Evolutionary conservation across 331 rosid genomes (phyloP), one percentile per base, ranked within the genome.

Genomic region (Erythrophleum ivorense): DNA sequence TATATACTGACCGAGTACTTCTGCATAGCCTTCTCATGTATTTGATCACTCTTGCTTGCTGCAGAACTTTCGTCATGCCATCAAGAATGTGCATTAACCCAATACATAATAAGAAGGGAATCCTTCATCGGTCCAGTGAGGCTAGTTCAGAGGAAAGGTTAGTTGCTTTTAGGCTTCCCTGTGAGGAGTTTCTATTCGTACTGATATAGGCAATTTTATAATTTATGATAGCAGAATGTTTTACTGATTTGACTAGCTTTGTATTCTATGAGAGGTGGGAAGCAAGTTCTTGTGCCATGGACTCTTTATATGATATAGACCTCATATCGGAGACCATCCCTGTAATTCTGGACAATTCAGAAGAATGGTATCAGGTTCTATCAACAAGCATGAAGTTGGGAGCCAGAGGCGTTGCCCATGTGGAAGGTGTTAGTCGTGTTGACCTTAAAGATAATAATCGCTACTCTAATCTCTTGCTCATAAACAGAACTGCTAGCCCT

Each of bases 81-180:
- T 91, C 97, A 1, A 94, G 97, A 87, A 92, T 96, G 99, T 96
- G 99, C 67, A 90, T 96, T 84, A 96, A 86, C 84, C 99, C 99
- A 21, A 80, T 92, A 59, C 99, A 96, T 82, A 94, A 96, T 78
- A 91, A 90, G 84, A 96, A 96, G 84, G 98, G 94, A 73, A 90
- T 96, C 82, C 92, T 96, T 92, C 99, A 89, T 50, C 88, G 53
- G 36, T 85, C 91, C 7, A 45, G 40, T 52, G 85, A 85, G 68
- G 87, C 86, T 60, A 86, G 79, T 81, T 79, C 91, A 9, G 95
- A 94, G 80, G 98, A 94, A 79, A 87, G 70, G 97, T 95, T 78
- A 87, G 84, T 76, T 77, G 76, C 81, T 62, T 71, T 11, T 6
- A 33, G 62, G 73, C 74, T 79, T 69, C 15, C 78, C 59, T 46